Evolutionary conservation across 2,329 filamentous ascomycete genomes (phyloP).

Genomic region (Xylariales sp.): DNA sequence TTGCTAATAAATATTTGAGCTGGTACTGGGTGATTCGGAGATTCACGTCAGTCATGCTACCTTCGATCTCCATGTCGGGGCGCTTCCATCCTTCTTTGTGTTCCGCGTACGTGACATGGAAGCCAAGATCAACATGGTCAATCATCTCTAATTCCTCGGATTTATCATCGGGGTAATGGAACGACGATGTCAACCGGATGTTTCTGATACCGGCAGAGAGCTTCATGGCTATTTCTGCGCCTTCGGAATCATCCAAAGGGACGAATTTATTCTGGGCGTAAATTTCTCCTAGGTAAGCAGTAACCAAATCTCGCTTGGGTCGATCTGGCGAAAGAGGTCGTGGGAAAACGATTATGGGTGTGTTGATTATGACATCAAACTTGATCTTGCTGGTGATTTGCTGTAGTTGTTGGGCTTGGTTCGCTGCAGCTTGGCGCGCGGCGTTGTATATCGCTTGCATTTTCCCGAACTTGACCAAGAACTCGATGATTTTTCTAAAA

Average conservation of each 20-base stretch:
- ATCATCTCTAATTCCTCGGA: slow-evolving; percentile 95
- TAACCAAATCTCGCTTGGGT: slow-evolving; percentile 82
- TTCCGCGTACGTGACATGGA: slow-evolving; percentile 91
- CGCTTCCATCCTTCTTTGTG: slow-evolving; percentile 81
- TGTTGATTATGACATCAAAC: slow-evolving; percentile 93
- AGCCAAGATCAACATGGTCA: slow-evolving; percentile 93
- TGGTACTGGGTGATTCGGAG: slow-evolving; percentile 90
- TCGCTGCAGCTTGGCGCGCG: slow-evolving; percentile 91
- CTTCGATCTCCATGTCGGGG: slow-evolving; percentile 91
- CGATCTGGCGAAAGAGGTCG: slow-evolving; percentile 77
- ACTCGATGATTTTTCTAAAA: slow-evolving; percentile 97
- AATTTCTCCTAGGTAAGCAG: slow-evolving; percentile 95
- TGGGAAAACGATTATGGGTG: slow-evolving; percentile 95
- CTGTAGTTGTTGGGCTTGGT: slow-evolving; percentile 92
- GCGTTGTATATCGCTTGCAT: slow-evolving; percentile 99
- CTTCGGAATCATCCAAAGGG: slow-evolving; percentile 80
- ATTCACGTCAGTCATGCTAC: slow-evolving; percentile 93
- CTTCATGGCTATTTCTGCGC: slow-evolving; percentile 84
- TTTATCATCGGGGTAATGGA: slow-evolving; percentile 78
- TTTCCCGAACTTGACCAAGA: slow-evolving; percentile 97
- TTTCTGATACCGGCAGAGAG: slow-evolving; percentile 92
- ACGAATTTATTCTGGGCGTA: slow-evolving; percentile 95
- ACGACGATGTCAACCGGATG: slow-evolving; percentile 87
- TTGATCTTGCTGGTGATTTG: slow-evolving; percentile 90
- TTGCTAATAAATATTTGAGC: slow-evolving; percentile 86